phyloP scores from a whole-genome alignment of 169 alveolate genomes.

The Perkinsus marinus region DNA sequence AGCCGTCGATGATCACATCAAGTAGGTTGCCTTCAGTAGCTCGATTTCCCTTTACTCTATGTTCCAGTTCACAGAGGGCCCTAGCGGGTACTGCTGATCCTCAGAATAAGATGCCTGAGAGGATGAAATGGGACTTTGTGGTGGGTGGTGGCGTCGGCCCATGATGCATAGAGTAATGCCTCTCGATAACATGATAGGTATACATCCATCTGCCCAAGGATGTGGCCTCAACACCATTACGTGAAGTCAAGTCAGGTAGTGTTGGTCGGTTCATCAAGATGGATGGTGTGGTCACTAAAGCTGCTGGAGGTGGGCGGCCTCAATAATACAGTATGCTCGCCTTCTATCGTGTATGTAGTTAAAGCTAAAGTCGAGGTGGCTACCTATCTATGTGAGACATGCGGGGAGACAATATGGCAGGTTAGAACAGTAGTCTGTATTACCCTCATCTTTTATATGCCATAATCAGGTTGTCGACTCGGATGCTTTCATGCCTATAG shows the following conservation, averaged over 20 bases:
- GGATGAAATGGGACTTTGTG: constrained; percentile 19
- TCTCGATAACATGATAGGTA: too few species aligned
- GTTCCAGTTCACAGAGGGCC: background rate
- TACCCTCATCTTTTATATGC: constrained; percentile 42
- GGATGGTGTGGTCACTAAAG: constrained; percentile 66
- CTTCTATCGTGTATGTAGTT: too few species aligned
- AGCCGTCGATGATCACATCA: constrained; percentile 9
- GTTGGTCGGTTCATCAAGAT: constrained; percentile 61
- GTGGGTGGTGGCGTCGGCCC: too few species aligned
- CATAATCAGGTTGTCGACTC: constrained; percentile 24
- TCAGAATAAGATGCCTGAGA: constrained; percentile 15
- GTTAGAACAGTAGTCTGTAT: constrained; percentile 32
- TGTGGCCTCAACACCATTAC: constrained; percentile 33
- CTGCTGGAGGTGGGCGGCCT: constrained; percentile 33
- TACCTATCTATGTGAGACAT: constrained; percentile 65
- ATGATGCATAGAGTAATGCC: background rate
- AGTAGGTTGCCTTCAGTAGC: constrained; percentile 18
- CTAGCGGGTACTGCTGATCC: constrained; percentile 9
- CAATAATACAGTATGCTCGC: too few species aligned
- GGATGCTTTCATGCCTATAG: background rate
- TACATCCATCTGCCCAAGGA: constrained; percentile 7
- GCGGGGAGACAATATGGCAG: constrained; percentile 68
- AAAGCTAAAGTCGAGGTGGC: constrained; percentile 67
- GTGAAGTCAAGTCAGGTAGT: constrained; percentile 51
- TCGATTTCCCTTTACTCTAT: background rate